phyloP scores from a whole-genome alignment of 106 monocot species.

The Narthecium ossifragum region DNA sequence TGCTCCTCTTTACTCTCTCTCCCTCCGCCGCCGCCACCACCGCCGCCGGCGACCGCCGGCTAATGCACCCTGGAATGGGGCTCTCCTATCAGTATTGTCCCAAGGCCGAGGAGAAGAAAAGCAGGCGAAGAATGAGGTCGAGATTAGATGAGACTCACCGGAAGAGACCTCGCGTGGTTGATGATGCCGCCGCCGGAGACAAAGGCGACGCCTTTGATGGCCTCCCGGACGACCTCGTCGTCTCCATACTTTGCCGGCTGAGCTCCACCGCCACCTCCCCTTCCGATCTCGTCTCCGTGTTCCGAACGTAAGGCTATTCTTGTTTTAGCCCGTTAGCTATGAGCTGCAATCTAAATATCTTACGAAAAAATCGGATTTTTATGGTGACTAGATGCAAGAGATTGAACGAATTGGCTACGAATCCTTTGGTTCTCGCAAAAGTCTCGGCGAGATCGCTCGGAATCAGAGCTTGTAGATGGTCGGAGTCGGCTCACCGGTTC shows the following conservation, averaged over 20 bases:
- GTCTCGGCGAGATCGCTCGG: slow-evolving; percentile 28
- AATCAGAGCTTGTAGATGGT: slow-evolving; percentile 41
- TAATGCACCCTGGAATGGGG: not conserved
- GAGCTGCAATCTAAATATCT: not conserved
- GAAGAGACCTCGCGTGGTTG: not conserved
- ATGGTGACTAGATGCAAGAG: slow-evolving; percentile 47
- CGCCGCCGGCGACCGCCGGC: not conserved
- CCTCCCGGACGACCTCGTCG: slow-evolving; percentile 51
- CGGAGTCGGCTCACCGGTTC: slow-evolving; percentile 47
- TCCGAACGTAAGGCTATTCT: slow-evolving; percentile 21
- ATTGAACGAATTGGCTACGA: slow-evolving; percentile 16
- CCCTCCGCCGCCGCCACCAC: not conserved
- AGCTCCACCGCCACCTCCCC: slow-evolving; percentile 34
- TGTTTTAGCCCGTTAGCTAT: not conserved
- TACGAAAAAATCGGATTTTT: not conserved
- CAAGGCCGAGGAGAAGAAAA: not conserved
- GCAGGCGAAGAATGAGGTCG: not conserved
- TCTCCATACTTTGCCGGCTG: slow-evolving; percentile 40
- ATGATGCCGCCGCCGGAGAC: not conserved
- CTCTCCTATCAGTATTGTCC: not conserved
- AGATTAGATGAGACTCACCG: not conserved
- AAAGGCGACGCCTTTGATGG: slow-evolving; percentile 28
- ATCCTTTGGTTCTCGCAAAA: slow-evolving; percentile 34
- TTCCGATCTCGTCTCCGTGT: slow-evolving; percentile 31
- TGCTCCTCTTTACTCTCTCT: not conserved